phyloP scores from a whole-genome alignment of 495 filamentous ascomycete species.

The Penicillium malachiteum region DNA sequence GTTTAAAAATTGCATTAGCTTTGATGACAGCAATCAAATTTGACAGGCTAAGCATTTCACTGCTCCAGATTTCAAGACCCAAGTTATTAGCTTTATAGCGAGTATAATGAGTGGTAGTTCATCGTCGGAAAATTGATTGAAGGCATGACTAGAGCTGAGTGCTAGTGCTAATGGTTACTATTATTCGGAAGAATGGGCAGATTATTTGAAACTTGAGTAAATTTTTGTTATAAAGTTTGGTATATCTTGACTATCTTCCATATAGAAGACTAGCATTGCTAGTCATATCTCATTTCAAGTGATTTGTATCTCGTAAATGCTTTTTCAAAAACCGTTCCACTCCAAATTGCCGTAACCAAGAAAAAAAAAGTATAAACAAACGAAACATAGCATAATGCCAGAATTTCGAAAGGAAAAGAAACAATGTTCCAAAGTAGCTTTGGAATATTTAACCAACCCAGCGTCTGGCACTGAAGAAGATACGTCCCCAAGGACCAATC shows the following conservation, averaged over 20 bases:
- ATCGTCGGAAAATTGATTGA: no score
- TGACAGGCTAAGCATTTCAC: no score
- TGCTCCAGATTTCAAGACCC: no score
- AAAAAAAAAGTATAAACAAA: slow-evolving; percentile 17
- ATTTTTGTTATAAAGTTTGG: slow-evolving; percentile 12
- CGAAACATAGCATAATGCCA: slow-evolving; percentile 5
- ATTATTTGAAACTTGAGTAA: not conserved
- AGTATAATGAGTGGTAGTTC: no score
- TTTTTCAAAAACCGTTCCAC: slow-evolving; percentile 14
- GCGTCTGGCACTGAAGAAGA: slow-evolving; percentile 76
- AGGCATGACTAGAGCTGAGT: not conserved
- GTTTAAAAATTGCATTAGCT: no score
- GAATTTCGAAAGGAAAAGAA: slow-evolving; percentile 1
- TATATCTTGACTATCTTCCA: slow-evolving; percentile 14
- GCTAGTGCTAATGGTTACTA: no score
- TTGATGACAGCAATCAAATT: no score
- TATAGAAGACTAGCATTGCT: slow-evolving; percentile 2
- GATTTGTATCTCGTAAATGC: slow-evolving; percentile 11
- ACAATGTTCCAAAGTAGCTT: not conserved
- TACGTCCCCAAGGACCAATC: slow-evolving; percentile 81
- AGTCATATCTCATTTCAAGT: slow-evolving; percentile 7
- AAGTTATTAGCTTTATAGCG: no score
- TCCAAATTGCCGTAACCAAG: slow-evolving; percentile 6
- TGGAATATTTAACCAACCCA: slow-evolving; percentile 70
- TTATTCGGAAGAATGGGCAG: no score